These are phyloP conservation scores for Fraxinus nigra DNA, from an alignment of 305 asterid species.

Conservation along the genomic window DNA sequence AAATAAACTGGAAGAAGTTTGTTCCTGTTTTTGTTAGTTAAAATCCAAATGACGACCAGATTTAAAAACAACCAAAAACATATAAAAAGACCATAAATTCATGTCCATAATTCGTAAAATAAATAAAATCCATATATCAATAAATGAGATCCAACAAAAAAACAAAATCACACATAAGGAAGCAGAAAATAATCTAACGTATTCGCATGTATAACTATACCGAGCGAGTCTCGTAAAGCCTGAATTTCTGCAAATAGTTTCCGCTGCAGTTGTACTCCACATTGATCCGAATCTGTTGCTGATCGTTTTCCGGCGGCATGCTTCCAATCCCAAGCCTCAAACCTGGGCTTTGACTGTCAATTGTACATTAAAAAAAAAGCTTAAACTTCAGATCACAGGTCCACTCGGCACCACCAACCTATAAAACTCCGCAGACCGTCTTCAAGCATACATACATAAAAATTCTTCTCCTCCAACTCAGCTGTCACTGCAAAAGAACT, in stretches of 20 bases:
- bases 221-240: constrained; percentile 79
- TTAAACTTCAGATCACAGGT: constrained; percentile 22
- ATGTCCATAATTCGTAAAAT: not conserved
- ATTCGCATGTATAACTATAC: constrained; percentile 37
- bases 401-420: constrained; percentile 36
- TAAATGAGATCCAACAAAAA: constrained; percentile 4
- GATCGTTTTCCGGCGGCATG: constrained; percentile 45
- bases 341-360: constrained; percentile 37
- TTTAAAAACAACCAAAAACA: not conserved
- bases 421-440: constrained; percentile 22
- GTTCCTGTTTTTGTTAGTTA: not conserved
- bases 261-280: constrained; percentile 26
- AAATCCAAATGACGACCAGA: constrained; percentile 12
- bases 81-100: not conserved
- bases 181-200: constrained; percentile 20
- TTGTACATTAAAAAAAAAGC: constrained; percentile 23
- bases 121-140: not conserved
- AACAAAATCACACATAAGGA: constrained; percentile 16
- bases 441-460: constrained; percentile 23
- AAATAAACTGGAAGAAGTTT: not conserved
- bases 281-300: constrained; percentile 27
- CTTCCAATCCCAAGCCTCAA: constrained; percentile 48
- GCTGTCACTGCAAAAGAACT: not conserved
- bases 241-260: constrained; percentile 58
- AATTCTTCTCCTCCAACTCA: constrained; percentile 11